Conservation (phyloP, 2,329 filamentous ascomycete species). For the Neofusicoccum ribis region DNA sequence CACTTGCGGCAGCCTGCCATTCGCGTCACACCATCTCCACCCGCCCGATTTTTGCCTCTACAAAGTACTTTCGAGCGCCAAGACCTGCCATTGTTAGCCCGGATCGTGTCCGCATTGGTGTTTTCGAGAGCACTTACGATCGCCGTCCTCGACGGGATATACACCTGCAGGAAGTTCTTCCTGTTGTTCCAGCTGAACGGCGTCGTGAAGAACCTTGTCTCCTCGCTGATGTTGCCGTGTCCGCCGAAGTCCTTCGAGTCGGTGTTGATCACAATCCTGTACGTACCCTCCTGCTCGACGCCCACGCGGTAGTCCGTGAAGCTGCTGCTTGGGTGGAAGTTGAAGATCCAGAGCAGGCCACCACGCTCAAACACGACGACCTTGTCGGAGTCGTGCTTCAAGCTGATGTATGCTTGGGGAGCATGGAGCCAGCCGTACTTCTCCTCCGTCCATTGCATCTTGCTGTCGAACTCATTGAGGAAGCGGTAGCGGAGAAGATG, state of each 20-base stretch:
- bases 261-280: constrained; percentile 80
- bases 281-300: constrained; percentile 80
- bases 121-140: constrained; percentile 58
- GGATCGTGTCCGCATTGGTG: neutral
- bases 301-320: constrained; percentile 93
- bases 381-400: constrained; percentile 94
- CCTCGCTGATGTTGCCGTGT: constrained; percentile 71
- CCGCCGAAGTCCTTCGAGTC: constrained; percentile 80
- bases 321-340: constrained; percentile 83
- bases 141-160: constrained; percentile 80
- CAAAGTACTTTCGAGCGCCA: constrained; percentile 35
- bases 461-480: constrained; percentile 88
- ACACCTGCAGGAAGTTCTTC: constrained; percentile 89
- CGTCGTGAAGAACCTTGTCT: constrained; percentile 89
- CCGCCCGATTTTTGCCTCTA: neutral
- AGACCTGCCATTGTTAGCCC: constrained; percentile 16
- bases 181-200: constrained; percentile 86
- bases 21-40: neutral
- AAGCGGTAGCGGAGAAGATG: constrained; percentile 80
- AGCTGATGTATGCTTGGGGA: constrained; percentile 83
- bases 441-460: constrained; percentile 84
- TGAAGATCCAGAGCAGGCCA: constrained; percentile 90
- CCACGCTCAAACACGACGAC: constrained; percentile 93
- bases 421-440: constrained; percentile 90
- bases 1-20: neutral